phyloP scores from a whole-genome alignment of 140 eudicot species.

The Flaveria floridana region DNA sequence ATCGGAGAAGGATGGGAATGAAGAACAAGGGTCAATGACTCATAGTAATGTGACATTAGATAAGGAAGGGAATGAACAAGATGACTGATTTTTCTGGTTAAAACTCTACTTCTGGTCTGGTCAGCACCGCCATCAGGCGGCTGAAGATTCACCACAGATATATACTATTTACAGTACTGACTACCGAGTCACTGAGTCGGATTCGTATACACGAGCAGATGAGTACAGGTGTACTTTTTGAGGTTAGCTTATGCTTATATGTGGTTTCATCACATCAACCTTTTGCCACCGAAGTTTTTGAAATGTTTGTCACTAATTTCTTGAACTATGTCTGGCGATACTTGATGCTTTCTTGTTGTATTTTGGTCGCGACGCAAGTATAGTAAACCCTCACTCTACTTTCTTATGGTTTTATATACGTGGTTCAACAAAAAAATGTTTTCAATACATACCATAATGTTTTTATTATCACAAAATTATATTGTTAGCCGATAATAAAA shows the following conservation, averaged over 20 bases:
- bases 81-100: background rate
- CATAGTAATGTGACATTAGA: constrained; percentile 11
- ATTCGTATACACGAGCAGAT: constrained; percentile 2
- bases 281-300: background rate
- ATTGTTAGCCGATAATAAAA: too few species aligned
- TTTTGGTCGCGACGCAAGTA: background rate
- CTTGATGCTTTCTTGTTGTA: constrained; percentile 12
- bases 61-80: background rate
- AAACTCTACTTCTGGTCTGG: constrained; percentile 12
- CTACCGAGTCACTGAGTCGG: constrained; percentile 9
- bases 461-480: too few species aligned
- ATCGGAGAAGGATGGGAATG: background rate
- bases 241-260: constrained; percentile 17
- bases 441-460: too few species aligned
- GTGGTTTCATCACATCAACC: background rate
- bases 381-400: background rate
- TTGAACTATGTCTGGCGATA: background rate
- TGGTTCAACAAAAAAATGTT: too few species aligned
- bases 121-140: constrained; percentile 19
- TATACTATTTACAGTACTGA: background rate
- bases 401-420: too few species aligned
- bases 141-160: constrained; percentile 20
- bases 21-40: constrained; percentile 17
- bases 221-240: constrained; percentile 26
- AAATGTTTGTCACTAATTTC: constrained; percentile 6